These are phyloP conservation scores for Cordyceps militaris DNA, from an alignment of 2,329 filamentous ascomycete genomes.

Conservation along the genomic window DNA sequence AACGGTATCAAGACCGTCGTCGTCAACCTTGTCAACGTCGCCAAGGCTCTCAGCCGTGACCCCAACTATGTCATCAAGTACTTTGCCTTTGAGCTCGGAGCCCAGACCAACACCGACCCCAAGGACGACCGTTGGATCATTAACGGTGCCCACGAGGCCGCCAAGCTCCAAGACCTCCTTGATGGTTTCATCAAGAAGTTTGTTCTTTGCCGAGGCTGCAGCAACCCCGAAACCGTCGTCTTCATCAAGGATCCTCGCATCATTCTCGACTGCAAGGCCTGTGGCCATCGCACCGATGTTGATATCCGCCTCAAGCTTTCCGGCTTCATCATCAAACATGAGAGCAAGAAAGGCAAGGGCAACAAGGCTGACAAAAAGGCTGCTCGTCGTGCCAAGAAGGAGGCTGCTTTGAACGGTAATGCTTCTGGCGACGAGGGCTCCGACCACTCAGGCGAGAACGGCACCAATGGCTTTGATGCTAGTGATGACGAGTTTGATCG, in stretches of 20 bases:
- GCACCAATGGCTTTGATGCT: slow-evolving; percentile 1
- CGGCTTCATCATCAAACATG: slow-evolving; percentile 95
- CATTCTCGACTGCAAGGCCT: slow-evolving; percentile 95
- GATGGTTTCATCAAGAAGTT: slow-evolving; percentile 98
- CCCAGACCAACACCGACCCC: slow-evolving; percentile 96
- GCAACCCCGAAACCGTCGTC: slow-evolving; percentile 97
- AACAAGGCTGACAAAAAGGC: slow-evolving; percentile 92
- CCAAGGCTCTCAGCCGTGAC: slow-evolving; percentile 83
- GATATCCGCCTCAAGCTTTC: slow-evolving; percentile 93
- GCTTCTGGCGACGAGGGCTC: slow-evolving; percentile 48
- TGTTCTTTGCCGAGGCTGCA: slow-evolving; percentile 99
- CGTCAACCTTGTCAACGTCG: slow-evolving; percentile 92
- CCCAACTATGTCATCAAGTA: slow-evolving; percentile 98
- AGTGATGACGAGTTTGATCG: slow-evolving; percentile 92
- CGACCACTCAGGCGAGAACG: slow-evolving; percentile 47
- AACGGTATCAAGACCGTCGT: slow-evolving; percentile 99
- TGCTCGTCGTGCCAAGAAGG: slow-evolving; percentile 81
- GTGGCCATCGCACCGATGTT: slow-evolving; percentile 85
- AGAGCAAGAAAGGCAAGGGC: slow-evolving; percentile 90
- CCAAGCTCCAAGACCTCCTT: slow-evolving; percentile 95
- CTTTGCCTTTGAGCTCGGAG: slow-evolving; percentile 97
- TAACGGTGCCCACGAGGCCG: slow-evolving; percentile 92
- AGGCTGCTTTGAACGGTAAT: slow-evolving; percentile 49
- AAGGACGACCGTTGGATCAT: slow-evolving; percentile 99
- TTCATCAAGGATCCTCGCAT: slow-evolving; percentile 91